Evolutionary conservation across 2,329 filamentous ascomycete genomes (phyloP).

Genomic region (Pyrenochaeta sp.): DNA sequence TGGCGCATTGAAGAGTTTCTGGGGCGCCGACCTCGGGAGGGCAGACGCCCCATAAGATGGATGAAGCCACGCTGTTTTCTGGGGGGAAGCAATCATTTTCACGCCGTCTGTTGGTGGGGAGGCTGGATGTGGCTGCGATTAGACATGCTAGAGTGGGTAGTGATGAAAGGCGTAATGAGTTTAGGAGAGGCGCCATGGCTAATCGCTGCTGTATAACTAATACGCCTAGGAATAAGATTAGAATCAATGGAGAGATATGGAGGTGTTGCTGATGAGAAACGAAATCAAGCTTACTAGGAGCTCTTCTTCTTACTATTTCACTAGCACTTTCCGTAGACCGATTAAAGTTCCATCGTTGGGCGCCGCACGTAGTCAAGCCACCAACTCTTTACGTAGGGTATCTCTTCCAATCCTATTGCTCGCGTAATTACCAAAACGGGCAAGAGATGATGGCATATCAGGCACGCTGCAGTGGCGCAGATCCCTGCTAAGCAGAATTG

Average conservation of each 20-base stretch:
- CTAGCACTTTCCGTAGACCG: background rate
- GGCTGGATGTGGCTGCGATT: background rate
- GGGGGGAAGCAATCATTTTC: background rate
- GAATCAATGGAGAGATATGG: background rate
- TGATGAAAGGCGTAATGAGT: background rate
- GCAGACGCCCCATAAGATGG: conserved; percentile 10
- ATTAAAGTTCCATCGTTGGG: background rate
- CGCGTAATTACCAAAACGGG: background rate
- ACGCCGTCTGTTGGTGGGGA: background rate
- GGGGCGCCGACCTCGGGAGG: conserved; percentile 4
- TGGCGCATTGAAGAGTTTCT: conserved; percentile 23
- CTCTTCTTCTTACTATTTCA: background rate
- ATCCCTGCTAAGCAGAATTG: background rate
- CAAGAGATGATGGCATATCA: background rate
- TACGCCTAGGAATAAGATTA: background rate
- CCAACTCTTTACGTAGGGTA: background rate
- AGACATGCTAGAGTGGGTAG: background rate
- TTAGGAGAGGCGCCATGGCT: background rate
- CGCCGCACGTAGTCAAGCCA: background rate
- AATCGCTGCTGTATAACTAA: background rate
- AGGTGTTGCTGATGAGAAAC: background rate
- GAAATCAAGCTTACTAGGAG: background rate
- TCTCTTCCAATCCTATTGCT: background rate
- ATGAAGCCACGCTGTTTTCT: conserved; percentile 3
- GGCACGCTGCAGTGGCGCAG: background rate